phyloP scores from a whole-genome alignment of 2,329 filamentous ascomycete species.

The Harringtonia aguacate region DNA sequence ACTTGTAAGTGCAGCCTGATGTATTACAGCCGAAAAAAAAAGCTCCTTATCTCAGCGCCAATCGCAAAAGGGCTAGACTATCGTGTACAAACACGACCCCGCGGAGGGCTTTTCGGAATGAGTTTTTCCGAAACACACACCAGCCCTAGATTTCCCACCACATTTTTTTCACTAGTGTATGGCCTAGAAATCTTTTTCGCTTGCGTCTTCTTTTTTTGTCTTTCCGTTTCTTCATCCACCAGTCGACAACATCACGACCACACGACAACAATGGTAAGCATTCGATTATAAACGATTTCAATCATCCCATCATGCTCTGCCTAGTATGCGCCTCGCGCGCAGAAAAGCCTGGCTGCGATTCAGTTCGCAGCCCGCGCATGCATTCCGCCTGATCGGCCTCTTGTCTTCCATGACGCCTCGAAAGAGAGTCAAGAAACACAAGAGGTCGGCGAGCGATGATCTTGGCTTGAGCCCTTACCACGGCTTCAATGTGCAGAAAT shows the following conservation, averaged over 20 bases:
- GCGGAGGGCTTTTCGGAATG: slow-evolving; percentile 1
- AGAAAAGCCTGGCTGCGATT: slow-evolving; percentile 12
- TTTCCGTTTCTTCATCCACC: slow-evolving; percentile 22
- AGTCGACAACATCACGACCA: slow-evolving; percentile 30
- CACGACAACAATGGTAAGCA: slow-evolving; percentile 52
- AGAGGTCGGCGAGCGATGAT: slow-evolving; percentile 26
- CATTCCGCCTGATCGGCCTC: slow-evolving; percentile 5
- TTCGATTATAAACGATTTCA: slow-evolving; percentile 23
- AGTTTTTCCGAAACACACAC: slow-evolving; percentile 5
- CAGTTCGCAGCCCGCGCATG: slow-evolving; percentile 6
- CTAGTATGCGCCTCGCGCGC: slow-evolving; percentile 12
- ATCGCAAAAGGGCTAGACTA: too few relatives aligned
- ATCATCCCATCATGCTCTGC: slow-evolving; percentile 29
- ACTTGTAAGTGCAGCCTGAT: too few relatives aligned
- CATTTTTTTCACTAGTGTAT: slow-evolving; percentile 4
- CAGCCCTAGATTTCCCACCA: slow-evolving; percentile 12
- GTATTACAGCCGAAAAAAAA: not conserved
- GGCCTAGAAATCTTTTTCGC: slow-evolving; percentile 2
- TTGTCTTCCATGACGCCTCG: slow-evolving; percentile 26
- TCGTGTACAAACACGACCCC: too few relatives aligned
- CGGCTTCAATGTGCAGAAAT: slow-evolving; percentile 37
- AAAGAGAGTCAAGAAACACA: slow-evolving; percentile 19
- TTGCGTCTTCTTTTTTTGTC: slow-evolving; percentile 14
- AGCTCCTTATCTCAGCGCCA: not conserved
- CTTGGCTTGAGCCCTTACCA: slow-evolving; percentile 50